phyloP scores from a whole-genome alignment of 352 stramenopile genomes.

The Globisporangium orthogonon region DNA sequence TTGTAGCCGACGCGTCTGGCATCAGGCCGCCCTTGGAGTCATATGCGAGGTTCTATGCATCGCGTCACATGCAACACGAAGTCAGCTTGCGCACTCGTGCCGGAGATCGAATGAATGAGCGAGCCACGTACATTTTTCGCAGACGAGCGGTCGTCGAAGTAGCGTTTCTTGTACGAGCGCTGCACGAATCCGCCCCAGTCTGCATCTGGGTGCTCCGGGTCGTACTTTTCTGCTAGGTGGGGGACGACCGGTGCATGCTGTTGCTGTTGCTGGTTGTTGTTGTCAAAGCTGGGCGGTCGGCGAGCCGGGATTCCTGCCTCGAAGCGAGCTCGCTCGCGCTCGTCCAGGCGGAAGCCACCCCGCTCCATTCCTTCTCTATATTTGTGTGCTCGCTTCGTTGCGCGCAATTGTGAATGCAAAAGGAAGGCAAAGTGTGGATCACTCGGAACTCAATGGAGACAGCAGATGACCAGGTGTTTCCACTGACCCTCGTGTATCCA shows the following conservation, averaged over 20 bases:
- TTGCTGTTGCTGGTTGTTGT: slow-evolving; percentile 13
- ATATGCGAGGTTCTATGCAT: slow-evolving; percentile 34
- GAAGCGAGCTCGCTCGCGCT: slow-evolving; percentile 30
- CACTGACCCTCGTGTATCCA: too few species aligned
- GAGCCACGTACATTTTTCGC: slow-evolving; percentile 30
- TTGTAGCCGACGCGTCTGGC: slow-evolving; percentile 20
- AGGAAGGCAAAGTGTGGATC: too few species aligned
- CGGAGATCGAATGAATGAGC: neutral
- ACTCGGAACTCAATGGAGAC: too few species aligned
- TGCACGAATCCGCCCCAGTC: slow-evolving; percentile 70
- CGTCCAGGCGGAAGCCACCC: slow-evolving; percentile 24
- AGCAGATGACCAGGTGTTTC: too few species aligned
- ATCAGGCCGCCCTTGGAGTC: slow-evolving; percentile 58
- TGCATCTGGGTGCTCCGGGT: slow-evolving; percentile 63
- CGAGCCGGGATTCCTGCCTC: slow-evolving; percentile 12
- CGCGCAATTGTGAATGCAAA: too few species aligned
- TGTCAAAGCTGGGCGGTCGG: neutral
- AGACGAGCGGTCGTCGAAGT: slow-evolving; percentile 29
- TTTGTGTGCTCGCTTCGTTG: neutral
- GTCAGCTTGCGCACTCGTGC: neutral
- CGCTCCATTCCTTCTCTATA: slow-evolving; percentile 27
- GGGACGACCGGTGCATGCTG: slow-evolving; percentile 20
- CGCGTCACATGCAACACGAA: neutral
- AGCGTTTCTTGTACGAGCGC: slow-evolving; percentile 63
- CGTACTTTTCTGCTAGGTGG: slow-evolving; percentile 59